Base-by-base conservation (phyloP, 495 filamentous ascomycete genomes). In the Neurospora sp. region DNA sequence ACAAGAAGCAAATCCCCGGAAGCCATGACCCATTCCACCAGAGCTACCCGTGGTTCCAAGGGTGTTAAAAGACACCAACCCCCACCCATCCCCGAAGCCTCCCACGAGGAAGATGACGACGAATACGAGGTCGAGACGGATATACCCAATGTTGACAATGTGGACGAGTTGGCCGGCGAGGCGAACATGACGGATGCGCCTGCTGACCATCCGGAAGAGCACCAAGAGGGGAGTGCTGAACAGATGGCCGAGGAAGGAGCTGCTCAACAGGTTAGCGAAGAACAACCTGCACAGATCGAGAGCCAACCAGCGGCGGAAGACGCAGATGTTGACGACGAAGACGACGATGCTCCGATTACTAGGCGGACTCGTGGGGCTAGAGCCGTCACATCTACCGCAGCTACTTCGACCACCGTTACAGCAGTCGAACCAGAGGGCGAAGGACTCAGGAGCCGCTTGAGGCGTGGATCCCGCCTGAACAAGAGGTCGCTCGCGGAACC, bases 251-350 rank as follows among this genome's bases (percentile, higher is more conserved):
- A 75, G 69, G 73, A 77, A 73, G 42, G 71, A 71, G 61, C 65
- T 8, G 68, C 35, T 7, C 69, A 74, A 11, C 72, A 75, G 11
- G 22, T 53, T 12, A 39, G 31, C 42, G 70, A 69, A 40, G 76
- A 78, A 70, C 73, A 73, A n/a, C 73, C 75, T 4, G 78, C 78
- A 35, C 77, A 82, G 27, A 70, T 65, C 3, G 78, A 73, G 9
- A 82, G 80, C 39, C 80, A 82, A 14, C 81, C 82, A 61, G 82
- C 84, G 5, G 82, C 78, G 59, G 84, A 85, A 46, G 83, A 82
- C 5, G 88, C 87, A 18, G 87, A 86, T 6, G 87, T 90, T 10
- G 89, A 92, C 0, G 92, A 93, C 3, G 91, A 93, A 12, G 90
- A 92, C 68, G 90, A 92, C 68, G 91, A 92, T 76, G 83, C 81